Conservation (phyloP, 1,284 basidiomycete species). For the Hymenochaete sp. region DNA sequence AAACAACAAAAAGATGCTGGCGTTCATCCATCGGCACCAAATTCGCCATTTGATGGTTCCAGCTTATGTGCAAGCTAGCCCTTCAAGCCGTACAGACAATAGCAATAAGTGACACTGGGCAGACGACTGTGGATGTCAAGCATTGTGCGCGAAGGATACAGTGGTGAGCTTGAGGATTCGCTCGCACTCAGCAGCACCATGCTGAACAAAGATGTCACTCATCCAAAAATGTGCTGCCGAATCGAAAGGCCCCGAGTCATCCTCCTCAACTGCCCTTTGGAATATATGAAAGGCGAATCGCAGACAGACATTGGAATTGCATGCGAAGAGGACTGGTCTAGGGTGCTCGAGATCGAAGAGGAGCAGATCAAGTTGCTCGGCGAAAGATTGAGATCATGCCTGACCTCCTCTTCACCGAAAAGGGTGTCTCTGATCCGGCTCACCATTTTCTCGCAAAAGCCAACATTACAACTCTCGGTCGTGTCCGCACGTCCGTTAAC, state of each 20-base stretch:
- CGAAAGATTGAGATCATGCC: constrained; percentile 89
- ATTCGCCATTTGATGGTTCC: constrained; percentile 93
- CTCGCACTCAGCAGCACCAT: constrained; percentile 86
- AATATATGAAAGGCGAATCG: constrained; percentile 98
- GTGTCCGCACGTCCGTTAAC: constrained; percentile 97
- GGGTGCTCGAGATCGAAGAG: constrained; percentile 93
- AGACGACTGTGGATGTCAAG: constrained; percentile 94
- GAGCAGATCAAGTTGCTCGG: constrained; percentile 92
- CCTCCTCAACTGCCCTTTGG: constrained; percentile 90
- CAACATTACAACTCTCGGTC: constrained; percentile 86
- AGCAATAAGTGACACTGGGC: constrained; percentile 50
- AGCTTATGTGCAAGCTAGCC: constrained; percentile 95
- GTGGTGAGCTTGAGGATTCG: constrained; percentile 94
- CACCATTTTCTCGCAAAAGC: constrained; percentile 89
- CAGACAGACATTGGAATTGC: constrained; percentile 99
- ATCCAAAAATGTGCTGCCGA: constrained; percentile 91
- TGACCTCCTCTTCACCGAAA: constrained; percentile 94
- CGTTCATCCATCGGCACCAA: constrained; percentile 98
- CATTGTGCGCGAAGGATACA: constrained; percentile 95
- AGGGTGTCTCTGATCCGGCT: constrained; percentile 93
- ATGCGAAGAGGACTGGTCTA: constrained; percentile 89
- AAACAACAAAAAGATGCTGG: constrained; percentile 88
- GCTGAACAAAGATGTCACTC: constrained; percentile 98
- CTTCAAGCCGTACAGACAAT: constrained; percentile 89
- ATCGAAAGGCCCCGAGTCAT: constrained; percentile 89